phyloP scores from a whole-genome alignment of 2,329 filamentous ascomycete genomes.

The Sporothrix pallida region DNA sequence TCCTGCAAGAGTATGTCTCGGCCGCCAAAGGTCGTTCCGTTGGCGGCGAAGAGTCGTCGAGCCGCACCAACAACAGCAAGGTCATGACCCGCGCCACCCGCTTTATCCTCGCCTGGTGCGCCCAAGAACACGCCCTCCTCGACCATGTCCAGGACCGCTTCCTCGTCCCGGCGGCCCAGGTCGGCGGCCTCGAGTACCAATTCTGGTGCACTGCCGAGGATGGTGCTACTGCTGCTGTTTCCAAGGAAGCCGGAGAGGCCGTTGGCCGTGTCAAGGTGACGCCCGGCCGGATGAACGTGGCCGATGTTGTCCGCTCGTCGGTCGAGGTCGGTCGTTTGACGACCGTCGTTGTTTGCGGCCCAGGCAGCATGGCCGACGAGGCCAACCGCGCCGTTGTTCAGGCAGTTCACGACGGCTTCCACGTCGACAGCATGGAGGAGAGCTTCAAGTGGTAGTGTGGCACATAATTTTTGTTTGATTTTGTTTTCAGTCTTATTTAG shows the following conservation, averaged over 20 bases:
- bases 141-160: slow-evolving; percentile 15
- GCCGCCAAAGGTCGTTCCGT: neutral
- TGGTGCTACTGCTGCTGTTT: neutral
- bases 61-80: neutral
- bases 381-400: slow-evolving; percentile 17
- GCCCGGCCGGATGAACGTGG: neutral
- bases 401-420: slow-evolving; percentile 1
- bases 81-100: slow-evolving; percentile 13
- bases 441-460: slow-evolving; percentile 1
- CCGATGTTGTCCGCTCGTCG: neutral
- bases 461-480: too few relatives aligned
- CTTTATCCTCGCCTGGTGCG: slow-evolving; percentile 5
- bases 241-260: neutral
- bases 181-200: neutral
- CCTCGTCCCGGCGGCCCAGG: neutral
- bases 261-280: neutral
- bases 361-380: slow-evolving; percentile 9
- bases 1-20: slow-evolving; percentile 14
- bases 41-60: neutral
- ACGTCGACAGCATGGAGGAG: slow-evolving; percentile 19
- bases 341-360: slow-evolving; percentile 23
- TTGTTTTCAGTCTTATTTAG: too few relatives aligned
- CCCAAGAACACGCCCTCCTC: neutral
- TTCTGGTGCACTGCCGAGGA: neutral
- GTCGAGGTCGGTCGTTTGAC: neutral